Evolutionary conservation across 208 protist species (phyloP).

Genomic region (Wallacemonas sp.): DNA sequence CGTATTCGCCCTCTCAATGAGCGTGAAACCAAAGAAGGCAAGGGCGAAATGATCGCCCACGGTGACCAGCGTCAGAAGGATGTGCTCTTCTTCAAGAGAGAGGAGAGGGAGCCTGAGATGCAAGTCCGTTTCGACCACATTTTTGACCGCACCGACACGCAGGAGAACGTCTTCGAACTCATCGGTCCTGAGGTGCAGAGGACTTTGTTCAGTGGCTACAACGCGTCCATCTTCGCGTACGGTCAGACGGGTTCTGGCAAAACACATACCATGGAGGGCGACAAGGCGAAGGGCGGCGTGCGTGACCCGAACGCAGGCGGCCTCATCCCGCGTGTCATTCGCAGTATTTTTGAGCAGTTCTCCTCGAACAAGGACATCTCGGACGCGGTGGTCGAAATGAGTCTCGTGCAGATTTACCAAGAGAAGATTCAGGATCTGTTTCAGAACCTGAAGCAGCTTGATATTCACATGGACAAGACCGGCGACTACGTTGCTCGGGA

Average conservation of each 20-base stretch:
- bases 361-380: conserved; percentile 64
- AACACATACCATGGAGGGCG: conserved; percentile 90
- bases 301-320: conserved; percentile 28
- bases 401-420: conserved; percentile 90
- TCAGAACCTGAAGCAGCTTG: conserved; percentile 73
- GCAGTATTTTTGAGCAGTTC: conserved; percentile 73
- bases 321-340: conserved; percentile 80
- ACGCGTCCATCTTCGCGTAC: conserved; percentile 94
- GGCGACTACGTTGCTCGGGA: conserved; percentile 88
- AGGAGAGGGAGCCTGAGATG: conserved; percentile 53
- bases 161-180: conserved; percentile 59
- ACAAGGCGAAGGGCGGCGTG: conserved; percentile 22
- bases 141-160: conserved; percentile 50
- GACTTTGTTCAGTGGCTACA: conserved; percentile 87
- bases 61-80: conserved; percentile 61
- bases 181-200: conserved; percentile 70
- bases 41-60: conserved; percentile 64
- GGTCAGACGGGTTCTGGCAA: conserved; percentile 97
- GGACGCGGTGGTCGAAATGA: conserved; percentile 69
- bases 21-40: conserved; percentile 64
- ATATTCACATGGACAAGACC: conserved; percentile 88
- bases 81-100: conserved; percentile 80
- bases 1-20: conserved; percentile 89
- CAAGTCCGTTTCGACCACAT: conserved; percentile 87
- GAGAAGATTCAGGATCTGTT: conserved; percentile 89